A percentile compares a stretch with the other conserved stretches of the same genome.
phyloP scores from a whole-genome alignment of 2,329 filamentous ascomycete genomes.

The Apiospora arundinis region DNA sequence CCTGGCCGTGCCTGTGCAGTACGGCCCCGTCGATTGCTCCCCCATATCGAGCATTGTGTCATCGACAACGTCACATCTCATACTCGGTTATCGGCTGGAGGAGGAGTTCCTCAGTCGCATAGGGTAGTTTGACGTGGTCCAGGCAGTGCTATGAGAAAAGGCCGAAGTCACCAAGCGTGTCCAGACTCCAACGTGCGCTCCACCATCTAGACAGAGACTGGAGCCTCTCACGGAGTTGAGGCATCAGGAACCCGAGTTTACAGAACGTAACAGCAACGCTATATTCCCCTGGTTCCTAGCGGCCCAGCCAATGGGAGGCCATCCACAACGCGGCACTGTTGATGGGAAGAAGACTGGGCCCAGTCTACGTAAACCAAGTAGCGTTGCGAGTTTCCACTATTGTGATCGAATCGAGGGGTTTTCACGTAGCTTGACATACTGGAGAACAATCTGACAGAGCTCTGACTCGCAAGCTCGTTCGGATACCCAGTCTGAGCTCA shows the following conservation, averaged over 20 bases:
- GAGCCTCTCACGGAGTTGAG: background rate
- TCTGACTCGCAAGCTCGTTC: background rate
- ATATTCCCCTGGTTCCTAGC: background rate
- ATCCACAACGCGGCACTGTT: background rate
- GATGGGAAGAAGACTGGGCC: slow-evolving; percentile 1
- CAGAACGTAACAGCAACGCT: slow-evolving; percentile 6
- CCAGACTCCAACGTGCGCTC: background rate
- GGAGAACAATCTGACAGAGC: background rate
- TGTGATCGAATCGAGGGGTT: background rate
- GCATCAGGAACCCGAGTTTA: slow-evolving; percentile 1
- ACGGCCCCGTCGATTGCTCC: background rate
- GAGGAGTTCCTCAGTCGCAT: background rate
- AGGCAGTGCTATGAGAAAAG: slow-evolving; percentile 1
- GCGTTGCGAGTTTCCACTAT: background rate
- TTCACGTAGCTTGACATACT: background rate
- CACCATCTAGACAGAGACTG: background rate
- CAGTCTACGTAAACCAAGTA: background rate
- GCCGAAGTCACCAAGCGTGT: background rate
- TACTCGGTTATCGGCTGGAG: background rate
- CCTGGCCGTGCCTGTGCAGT: background rate
- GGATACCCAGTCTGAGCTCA: slow-evolving; percentile 4
- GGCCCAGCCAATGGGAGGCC: background rate
- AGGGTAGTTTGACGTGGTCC: background rate
- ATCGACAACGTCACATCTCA: slow-evolving; percentile 3
- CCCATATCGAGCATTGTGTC: background rate